phyloP scores from a whole-genome alignment of 495 filamentous ascomycete species.

The Penicillium mononematosum region DNA sequence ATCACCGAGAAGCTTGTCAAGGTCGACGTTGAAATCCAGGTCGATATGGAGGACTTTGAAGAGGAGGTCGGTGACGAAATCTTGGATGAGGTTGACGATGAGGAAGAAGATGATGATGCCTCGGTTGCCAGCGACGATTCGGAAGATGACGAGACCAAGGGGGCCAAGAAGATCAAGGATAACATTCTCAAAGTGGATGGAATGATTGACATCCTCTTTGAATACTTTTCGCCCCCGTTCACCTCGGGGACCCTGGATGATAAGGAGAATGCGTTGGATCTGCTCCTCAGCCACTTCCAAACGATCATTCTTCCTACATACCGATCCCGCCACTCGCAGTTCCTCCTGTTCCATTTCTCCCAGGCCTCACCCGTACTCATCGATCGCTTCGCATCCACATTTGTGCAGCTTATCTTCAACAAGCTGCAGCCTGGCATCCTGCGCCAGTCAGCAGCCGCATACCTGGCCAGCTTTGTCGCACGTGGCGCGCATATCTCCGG shows the following conservation, averaged over 20 bases:
- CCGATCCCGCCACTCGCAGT: constrained; percentile 82
- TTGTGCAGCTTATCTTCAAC: constrained; percentile 67
- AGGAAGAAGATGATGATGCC: constrained; percentile 63
- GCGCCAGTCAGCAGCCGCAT: constrained; percentile 83
- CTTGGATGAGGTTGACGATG: constrained; percentile 43
- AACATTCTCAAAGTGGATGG: constrained; percentile 89
- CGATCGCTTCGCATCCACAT: constrained; percentile 76
- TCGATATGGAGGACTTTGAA: constrained; percentile 83
- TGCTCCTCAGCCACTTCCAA: constrained; percentile 77
- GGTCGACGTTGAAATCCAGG: constrained; percentile 90
- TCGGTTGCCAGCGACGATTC: constrained; percentile 45
- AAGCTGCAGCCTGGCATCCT: constrained; percentile 61
- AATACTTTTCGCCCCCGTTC: constrained; percentile 72
- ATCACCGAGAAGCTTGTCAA: constrained; percentile 83
- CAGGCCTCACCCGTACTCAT: constrained; percentile 71
- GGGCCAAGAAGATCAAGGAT: constrained; percentile 62
- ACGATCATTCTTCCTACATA: constrained; percentile 85
- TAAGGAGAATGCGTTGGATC: constrained; percentile 58
- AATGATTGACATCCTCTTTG: constrained; percentile 88
- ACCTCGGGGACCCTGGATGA: constrained; percentile 45
- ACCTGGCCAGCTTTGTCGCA: constrained; percentile 89
- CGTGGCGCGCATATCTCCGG: constrained; percentile 76
- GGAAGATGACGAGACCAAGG: constrained; percentile 47
- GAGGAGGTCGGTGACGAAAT: constrained; percentile 63
- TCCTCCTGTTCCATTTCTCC: constrained; percentile 90